Percentiles rank a stretch among this genome's conserved stretches.
Conservation (phyloP, 2,329 filamentous ascomycete species). For the Periconia digitata region DNA sequence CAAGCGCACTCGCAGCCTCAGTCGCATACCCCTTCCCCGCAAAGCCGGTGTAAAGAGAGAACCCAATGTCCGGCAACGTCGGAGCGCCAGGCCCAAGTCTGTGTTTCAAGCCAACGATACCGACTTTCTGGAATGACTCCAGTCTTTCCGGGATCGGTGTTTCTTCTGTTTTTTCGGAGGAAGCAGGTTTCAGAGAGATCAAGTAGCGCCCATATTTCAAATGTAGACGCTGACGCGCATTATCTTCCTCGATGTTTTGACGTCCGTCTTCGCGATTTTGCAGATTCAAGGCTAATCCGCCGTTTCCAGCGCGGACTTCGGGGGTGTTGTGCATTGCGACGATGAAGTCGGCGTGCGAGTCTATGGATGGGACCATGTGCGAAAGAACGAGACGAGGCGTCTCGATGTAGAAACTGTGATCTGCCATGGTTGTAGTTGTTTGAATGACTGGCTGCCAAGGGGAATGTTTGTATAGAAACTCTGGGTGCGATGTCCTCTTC, state of each 20-base stretch:
- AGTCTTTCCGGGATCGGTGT: neutral
- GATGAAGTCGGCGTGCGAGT: constrained; percentile 30
- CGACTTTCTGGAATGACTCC: constrained; percentile 6
- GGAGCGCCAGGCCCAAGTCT: constrained; percentile 13
- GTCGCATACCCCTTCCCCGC: constrained; percentile 18
- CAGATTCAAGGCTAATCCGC: constrained; percentile 13
- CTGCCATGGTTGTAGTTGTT: constrained; percentile 6
- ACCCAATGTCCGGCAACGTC: constrained; percentile 16
- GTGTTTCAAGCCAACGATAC: constrained; percentile 21
- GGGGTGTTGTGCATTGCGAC: constrained; percentile 27
- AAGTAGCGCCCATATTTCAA: constrained; percentile 23
- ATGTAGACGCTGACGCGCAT: neutral
- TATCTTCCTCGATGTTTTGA: constrained; percentile 11
- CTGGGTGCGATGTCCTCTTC: neutral
- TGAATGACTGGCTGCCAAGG: too few relatives aligned
- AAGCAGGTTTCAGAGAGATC: constrained; percentile 17
- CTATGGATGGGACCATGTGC: constrained; percentile 14
- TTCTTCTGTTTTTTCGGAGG: neutral
- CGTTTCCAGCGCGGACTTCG: constrained; percentile 17
- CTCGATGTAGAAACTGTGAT: constrained; percentile 22
- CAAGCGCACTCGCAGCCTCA: constrained; percentile 8
- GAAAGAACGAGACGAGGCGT: constrained; percentile 27
- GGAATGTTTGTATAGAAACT: too few relatives aligned
- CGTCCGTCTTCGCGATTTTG: constrained; percentile 21
- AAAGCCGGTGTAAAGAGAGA: constrained; percentile 5